These are phyloP conservation scores for Teunomyces aglyptinius DNA, from an alignment of 805 yeast species.

Conservation along the genomic window DNA sequence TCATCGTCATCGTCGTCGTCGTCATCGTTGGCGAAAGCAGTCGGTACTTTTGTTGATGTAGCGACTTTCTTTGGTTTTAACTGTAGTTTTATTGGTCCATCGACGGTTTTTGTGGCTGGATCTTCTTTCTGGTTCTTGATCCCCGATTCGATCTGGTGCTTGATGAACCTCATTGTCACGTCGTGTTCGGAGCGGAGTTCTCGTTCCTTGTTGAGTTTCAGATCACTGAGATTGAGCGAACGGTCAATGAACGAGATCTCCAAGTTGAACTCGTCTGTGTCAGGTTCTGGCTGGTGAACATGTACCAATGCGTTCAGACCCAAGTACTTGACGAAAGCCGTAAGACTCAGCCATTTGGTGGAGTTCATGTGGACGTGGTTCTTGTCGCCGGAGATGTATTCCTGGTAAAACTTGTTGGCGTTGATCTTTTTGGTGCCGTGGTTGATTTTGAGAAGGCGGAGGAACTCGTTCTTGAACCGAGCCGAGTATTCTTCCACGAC, in stretches of 20 bases:
- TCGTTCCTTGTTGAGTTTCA: slow-evolving; percentile 38
- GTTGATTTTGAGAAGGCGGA: slow-evolving; percentile 55
- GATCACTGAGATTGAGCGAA: slow-evolving; percentile 9
- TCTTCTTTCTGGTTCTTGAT: slow-evolving; percentile 5
- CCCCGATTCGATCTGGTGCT: slow-evolving; percentile 44
- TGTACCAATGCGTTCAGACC: slow-evolving; percentile 55
- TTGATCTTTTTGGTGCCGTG: slow-evolving; percentile 82
- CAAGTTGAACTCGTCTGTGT: slow-evolving; percentile 37
- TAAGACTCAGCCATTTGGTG: slow-evolving; percentile 72
- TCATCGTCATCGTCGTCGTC: slow-evolving; percentile 11
- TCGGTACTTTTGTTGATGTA: not conserved
- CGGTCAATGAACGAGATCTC: slow-evolving; percentile 30
- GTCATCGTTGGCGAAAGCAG: slow-evolving; percentile 8
- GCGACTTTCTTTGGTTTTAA: slow-evolving; percentile 6
- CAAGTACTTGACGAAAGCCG: slow-evolving; percentile 63
- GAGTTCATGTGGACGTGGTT: slow-evolving; percentile 90
- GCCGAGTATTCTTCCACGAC: slow-evolving; percentile 59
- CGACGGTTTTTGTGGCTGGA: slow-evolving; percentile 1
- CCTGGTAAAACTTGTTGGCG: slow-evolving; percentile 87
- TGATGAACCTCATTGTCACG: slow-evolving; percentile 39
- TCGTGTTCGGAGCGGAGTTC: slow-evolving; percentile 43
- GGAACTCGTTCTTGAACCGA: slow-evolving; percentile 62
- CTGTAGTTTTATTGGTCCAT: slow-evolving; percentile 21
- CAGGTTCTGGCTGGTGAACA: slow-evolving; percentile 37
- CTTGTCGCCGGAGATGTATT: slow-evolving; percentile 69